Base-by-base conservation (phyloP, 257 asterid genomes). In the Solanum ossicruentum region DNA sequence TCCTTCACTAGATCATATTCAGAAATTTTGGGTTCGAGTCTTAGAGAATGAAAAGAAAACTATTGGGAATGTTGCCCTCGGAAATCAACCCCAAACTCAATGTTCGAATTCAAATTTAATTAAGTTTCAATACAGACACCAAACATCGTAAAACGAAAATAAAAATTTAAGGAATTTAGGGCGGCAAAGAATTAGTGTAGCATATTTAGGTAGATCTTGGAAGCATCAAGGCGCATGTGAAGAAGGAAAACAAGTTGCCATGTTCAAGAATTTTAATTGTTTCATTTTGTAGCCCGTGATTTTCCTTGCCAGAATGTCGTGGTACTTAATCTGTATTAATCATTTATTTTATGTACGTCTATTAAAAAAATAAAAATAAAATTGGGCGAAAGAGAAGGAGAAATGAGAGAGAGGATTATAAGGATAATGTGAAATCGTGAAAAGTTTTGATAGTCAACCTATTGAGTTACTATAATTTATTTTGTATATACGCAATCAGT, bases 231-330 rank as follows among this genome's bases (percentile, higher is more conserved):
- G 72, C n/a, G 7, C 73, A 39, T 69, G 51, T 69, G 52, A 69
- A 36, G 51, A 16, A 36, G 77, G 52, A 69, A 69, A 51, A 80
- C 16, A 52, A 26, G 83, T 80, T 54, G 61, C 67, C 83, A 80
- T 80, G 83, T 55, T 80, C 3, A 36, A 3, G 8, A 67, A 36
- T 67, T 36, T 67, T 16, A 67, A 3, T 16, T 67, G 75, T 32
- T 67, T 32, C 9, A 0, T 32, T 67, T 67, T 67, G 15, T 67
- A 16, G 49, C 75, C 75, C 23, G 49, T 67, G 75, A 67, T 8
- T 32, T 80, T 69, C 10, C 47, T 4, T 3, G 15, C 78, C 78
- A 36, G 52, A 69, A 39, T 17, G 51, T 6, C 52, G 39, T 69
- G 78, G 15, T 39, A 69, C 16, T 39, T 36, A 2, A 39, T 69